Evolutionary conservation across 495 filamentous ascomycete genomes (phyloP).

Genomic region (Talaromyces thailandensis): DNA sequence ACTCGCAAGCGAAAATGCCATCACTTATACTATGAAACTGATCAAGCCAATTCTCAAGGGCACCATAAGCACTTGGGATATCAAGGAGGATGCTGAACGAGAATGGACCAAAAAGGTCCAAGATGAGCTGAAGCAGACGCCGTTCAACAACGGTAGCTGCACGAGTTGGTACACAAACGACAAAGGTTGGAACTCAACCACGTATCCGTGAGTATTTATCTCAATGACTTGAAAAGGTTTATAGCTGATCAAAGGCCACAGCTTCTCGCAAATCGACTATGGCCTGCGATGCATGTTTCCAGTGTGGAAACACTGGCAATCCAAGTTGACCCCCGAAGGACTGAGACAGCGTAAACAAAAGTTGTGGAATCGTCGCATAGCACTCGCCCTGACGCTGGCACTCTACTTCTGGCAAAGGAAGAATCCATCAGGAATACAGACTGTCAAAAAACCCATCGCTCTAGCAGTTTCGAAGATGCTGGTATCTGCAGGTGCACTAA

Average conservation of each 20-base stretch:
- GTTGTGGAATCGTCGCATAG: constrained; percentile 10
- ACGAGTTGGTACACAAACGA: constrained; percentile 48
- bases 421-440: background rate
- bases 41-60: constrained; percentile 32
- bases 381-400: constrained; percentile 13
- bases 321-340: constrained; percentile 41
- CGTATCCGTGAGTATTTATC: constrained; percentile 45
- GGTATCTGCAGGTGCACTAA: background rate
- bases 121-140: constrained; percentile 39
- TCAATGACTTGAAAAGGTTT: background rate
- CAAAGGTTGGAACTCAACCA: constrained; percentile 50
- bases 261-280: constrained; percentile 43
- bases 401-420: constrained; percentile 11
- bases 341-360: constrained; percentile 16
- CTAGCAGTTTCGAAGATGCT: background rate
- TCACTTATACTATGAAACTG: constrained; percentile 36
- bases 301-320: constrained; percentile 45
- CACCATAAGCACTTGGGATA: constrained; percentile 30
- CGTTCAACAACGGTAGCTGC: constrained; percentile 45
- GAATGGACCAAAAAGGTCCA: constrained; percentile 47
- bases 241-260: constrained; percentile 13
- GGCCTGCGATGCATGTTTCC: constrained; percentile 44
- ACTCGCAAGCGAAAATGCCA: constrained; percentile 50
- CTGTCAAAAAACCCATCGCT: background rate
- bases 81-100: constrained; percentile 44